Evolutionary conservation across 2,329 filamentous ascomycete species (phyloP).

Genomic region (Phialemoniopsis sp.): DNA sequence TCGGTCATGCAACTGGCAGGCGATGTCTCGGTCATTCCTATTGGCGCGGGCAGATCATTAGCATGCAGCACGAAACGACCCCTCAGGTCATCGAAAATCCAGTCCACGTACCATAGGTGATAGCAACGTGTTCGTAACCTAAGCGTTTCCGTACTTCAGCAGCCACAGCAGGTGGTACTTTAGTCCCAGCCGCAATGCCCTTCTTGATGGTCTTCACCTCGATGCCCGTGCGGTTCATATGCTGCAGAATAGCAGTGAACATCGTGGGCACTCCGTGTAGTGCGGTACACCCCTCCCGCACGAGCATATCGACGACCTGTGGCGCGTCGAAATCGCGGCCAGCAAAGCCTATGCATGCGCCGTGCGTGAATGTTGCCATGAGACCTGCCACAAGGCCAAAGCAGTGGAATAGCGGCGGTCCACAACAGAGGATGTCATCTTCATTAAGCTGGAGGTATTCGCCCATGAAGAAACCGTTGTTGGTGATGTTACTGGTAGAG

Average conservation of each 20-base stretch:
- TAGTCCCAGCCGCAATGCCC: conserved; percentile 75
- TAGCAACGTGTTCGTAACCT: too few species aligned
- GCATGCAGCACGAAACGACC: too few species aligned
- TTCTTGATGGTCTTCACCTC: too few species aligned
- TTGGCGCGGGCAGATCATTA: too few species aligned
- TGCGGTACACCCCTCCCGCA: conserved; percentile 52
- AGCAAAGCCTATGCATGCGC: conserved; percentile 79
- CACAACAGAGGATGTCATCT: conserved; percentile 74
- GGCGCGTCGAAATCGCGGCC: conserved; percentile 80
- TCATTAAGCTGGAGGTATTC: conserved; percentile 76
- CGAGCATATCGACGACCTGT: conserved; percentile 59
- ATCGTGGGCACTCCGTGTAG: conserved; percentile 93
- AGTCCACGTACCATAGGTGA: too few species aligned
- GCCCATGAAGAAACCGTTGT: conserved; percentile 85
- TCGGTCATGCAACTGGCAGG: conserved; percentile 79
- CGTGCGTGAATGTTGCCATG: conserved; percentile 87
- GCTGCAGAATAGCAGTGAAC: conserved; percentile 66
- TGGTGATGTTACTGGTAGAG: conserved; percentile 56
- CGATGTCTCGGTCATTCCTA: conserved; percentile 85
- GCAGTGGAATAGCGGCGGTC: conserved; percentile 84
- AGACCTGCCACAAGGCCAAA: conserved; percentile 92
- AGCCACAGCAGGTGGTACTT: conserved; percentile 64
- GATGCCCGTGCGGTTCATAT: too few species aligned
- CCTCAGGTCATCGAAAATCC: too few species aligned
- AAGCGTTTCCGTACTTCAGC: too few species aligned